phyloP scores from a whole-genome alignment of 768 basidiomycete species.

The Russula sp. region DNA sequence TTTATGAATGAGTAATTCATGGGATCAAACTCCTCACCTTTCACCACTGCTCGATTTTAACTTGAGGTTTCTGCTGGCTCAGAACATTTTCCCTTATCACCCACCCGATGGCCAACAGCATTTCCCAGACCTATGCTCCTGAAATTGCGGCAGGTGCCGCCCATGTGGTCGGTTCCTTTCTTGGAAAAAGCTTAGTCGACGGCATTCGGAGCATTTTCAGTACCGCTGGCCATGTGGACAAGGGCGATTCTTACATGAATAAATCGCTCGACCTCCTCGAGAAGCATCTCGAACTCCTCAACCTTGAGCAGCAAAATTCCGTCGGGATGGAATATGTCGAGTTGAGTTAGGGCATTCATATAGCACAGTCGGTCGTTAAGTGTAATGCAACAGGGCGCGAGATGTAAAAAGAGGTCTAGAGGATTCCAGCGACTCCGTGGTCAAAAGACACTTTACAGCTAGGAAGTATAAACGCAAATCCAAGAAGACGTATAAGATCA shows the following conservation, averaged over 20 bases:
- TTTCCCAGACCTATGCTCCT: no score
- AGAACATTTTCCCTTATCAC: no score
- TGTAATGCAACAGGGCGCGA: background rate
- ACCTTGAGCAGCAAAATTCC: no score
- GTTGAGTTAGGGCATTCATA: background rate
- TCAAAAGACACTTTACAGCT: background rate
- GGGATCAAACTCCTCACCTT: no score
- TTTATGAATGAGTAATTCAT: no score
- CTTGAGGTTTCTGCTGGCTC: no score
- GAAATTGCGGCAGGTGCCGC: no score
- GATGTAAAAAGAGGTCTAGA: background rate
- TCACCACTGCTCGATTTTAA: no score
- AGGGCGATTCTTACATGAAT: background rate
- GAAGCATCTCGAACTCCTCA: background rate
- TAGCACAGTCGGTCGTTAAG: background rate
- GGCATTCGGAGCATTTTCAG: background rate
- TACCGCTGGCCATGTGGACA: background rate
- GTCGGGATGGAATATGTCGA: no score
- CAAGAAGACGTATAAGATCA: background rate
- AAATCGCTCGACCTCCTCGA: background rate
- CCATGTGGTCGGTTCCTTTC: background rate
- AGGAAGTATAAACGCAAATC: background rate
- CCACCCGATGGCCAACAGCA: no score
- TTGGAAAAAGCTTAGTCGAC: background rate
- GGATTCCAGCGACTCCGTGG: background rate